A percentile compares a stretch with the other conserved stretches of the same genome.
phyloP scores from a whole-genome alignment of 2,329 filamentous ascomycete genomes.

The Teratosphaeria epicoccoides region DNA sequence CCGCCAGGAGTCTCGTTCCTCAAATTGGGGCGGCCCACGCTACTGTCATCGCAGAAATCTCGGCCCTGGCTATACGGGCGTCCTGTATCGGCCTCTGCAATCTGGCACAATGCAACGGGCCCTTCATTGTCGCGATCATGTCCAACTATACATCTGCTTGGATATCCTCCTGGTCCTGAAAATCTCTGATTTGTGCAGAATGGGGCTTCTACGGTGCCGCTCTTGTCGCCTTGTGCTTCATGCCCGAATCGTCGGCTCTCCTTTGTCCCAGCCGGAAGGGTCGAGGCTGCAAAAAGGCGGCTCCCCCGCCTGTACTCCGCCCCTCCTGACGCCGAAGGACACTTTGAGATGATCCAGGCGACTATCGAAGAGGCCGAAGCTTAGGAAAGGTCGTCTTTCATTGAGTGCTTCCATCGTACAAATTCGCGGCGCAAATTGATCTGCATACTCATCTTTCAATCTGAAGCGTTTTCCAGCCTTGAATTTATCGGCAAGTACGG shows the following conservation, averaged over 20 bases:
- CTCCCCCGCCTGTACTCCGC: not conserved
- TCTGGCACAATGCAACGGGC: not conserved
- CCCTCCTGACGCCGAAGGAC: not conserved
- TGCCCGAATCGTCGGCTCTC: not conserved
- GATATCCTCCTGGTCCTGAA: not conserved
- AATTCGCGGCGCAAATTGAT: not conserved
- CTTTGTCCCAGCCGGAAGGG: not conserved
- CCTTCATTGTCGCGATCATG: not conserved
- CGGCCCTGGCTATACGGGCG: not conserved
- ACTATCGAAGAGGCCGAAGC: not conserved
- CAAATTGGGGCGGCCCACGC: too few relatives aligned
- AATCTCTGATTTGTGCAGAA: not conserved
- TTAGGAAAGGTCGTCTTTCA: not conserved
- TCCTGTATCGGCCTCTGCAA: not conserved
- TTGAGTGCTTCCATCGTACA: not conserved
- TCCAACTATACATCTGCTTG: not conserved
- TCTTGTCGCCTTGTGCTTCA: not conserved
- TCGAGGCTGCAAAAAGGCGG: not conserved
- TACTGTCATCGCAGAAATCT: too few relatives aligned
- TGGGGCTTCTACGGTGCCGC: not conserved
- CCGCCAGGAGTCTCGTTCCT: too few relatives aligned
- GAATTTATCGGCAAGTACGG: not conserved
- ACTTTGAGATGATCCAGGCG: not conserved
- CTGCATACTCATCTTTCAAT: not conserved
- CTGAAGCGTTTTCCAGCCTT: not conserved